phyloP scores from a whole-genome alignment of 306 rosid species.

The Mimosa bimucronata region DNA sequence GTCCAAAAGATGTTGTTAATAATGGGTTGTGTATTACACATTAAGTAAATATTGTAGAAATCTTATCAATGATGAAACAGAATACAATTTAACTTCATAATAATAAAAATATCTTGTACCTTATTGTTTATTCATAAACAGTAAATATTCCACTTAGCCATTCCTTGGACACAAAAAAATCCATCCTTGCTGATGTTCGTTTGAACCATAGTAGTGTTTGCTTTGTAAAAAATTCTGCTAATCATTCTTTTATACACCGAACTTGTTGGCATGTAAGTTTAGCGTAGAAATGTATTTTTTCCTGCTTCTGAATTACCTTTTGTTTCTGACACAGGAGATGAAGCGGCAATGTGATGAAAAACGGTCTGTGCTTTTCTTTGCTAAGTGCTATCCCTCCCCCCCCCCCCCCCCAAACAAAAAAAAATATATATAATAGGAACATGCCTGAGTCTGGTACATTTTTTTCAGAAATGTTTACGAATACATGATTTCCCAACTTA shows the following conservation, averaged over 20 bases:
- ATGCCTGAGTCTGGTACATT: slow-evolving; percentile 49
- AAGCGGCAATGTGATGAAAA: slow-evolving; percentile 90
- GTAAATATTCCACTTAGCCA: not conserved
- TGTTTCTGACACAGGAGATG: slow-evolving; percentile 75
- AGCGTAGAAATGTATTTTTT: slow-evolving; percentile 6
- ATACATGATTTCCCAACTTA: slow-evolving; percentile 62
- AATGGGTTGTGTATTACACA: not conserved
- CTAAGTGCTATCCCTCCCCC: slow-evolving; percentile 20
- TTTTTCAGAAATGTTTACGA: slow-evolving; percentile 73
- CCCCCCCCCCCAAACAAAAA: too few relatives aligned
- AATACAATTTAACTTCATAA: not conserved
- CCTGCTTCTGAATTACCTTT: slow-evolving; percentile 39
- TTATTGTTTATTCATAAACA: not conserved
- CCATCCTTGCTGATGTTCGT: slow-evolving; percentile 12
- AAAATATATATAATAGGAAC: slow-evolving; percentile 8
- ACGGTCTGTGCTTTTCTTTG: slow-evolving; percentile 48
- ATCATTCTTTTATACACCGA: slow-evolving; percentile 19
- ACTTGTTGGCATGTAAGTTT: slow-evolving; percentile 24
- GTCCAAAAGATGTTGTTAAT: slow-evolving; percentile 19
- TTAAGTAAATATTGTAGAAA: slow-evolving; percentile 1
- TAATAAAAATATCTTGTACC: not conserved
- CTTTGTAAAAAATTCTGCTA: slow-evolving; percentile 26
- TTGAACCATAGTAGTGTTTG: slow-evolving; percentile 20
- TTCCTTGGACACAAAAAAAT: slow-evolving; percentile 32
- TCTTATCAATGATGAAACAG: not conserved